Evolutionary conservation across 2,329 filamentous ascomycete species (phyloP), one percentile per base, ranked within the genome.

Genomic region (Sarocladium kiliense): DNA sequence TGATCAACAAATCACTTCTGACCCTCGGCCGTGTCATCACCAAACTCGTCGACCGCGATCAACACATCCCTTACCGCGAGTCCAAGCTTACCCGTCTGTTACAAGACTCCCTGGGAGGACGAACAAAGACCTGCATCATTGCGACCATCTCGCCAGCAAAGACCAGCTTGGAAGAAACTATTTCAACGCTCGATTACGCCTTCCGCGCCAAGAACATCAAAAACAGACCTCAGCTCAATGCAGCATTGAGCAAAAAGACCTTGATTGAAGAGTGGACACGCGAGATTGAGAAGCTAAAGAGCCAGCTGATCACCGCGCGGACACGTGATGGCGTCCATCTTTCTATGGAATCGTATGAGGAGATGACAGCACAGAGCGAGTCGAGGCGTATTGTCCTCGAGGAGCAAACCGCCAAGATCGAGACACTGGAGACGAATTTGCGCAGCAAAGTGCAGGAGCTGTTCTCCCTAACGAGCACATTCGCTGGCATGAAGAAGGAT

Each of bases 71-170:
- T 1, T 84, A 85, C 70, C 81, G 94, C 64, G 95, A 99, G 72
- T 99, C 94, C 2, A 99, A 99, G 70, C 83, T 99, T 64, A 99
- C 94, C 2, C 85, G 94, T 19, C 76, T 99, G 3, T 77, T 99
- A 19, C 95, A 99, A 84, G 95, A 99, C 68, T 99, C 95, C 0
- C 81, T 99, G 0, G 94, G 94, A 58, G 94, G 94, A 2, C 85
- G 88, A 54, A 99, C 95, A 1, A 99, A 99, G 68, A 99, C 94
- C 0, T 99, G 94, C 75, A 99, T 99, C 61, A 97, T 99, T 65
- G 94, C 94, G 5, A 99, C 94, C 0, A 82, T 99, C 39, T 97
- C 94, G 2, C 92, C 94, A 1, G 91, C 92, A 7, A 95, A 94
- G 71, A 92, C 87, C 71, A 99, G 97, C 63, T 77, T 99, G 1